Evolutionary conservation across 1,284 basidiomycete genomes (phyloP).

Genomic region (Macrocystidia cucumis): DNA sequence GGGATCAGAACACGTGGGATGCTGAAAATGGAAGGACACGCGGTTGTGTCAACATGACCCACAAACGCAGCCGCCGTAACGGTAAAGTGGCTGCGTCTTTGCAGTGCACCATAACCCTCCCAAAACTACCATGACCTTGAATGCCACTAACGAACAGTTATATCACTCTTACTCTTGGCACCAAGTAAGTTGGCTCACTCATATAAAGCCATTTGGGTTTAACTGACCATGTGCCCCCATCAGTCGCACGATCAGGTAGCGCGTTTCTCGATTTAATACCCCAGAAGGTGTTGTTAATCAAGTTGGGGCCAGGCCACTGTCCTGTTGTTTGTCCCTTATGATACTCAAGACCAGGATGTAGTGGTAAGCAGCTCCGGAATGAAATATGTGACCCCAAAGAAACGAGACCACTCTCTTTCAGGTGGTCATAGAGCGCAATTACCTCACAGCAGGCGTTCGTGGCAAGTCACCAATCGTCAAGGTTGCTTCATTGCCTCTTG

Average conservation of each 20-base stretch:
- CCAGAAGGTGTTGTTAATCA: constrained; percentile 3
- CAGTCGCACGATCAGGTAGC: constrained; percentile 64
- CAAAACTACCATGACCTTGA: too few species aligned
- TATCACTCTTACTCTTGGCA: constrained; percentile 57
- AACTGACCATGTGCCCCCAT: constrained; percentile 7
- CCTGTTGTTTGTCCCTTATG: constrained; percentile 62
- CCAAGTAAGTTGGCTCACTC: constrained; percentile 31
- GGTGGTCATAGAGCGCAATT: constrained; percentile 64
- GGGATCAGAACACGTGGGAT: too few species aligned
- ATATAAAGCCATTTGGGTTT: constrained; percentile 7
- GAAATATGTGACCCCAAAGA: background rate
- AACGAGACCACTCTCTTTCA: constrained; percentile 23
- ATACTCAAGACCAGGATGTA: constrained; percentile 62
- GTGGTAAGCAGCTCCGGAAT: constrained; percentile 28
- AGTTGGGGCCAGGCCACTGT: constrained; percentile 55
- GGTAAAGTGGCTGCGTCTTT: too few species aligned
- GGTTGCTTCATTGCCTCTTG: constrained; percentile 29
- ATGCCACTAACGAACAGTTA: constrained; percentile 26
- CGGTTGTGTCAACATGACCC: too few species aligned
- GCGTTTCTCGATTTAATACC: too few species aligned
- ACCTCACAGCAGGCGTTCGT: constrained; percentile 62
- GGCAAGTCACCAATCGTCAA: constrained; percentile 65
- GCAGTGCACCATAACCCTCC: too few species aligned
- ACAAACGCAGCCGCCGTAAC: too few species aligned
- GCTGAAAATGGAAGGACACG: too few species aligned